phyloP scores from a whole-genome alignment of 352 stramenopile species.

The Phytophthora pini region DNA sequence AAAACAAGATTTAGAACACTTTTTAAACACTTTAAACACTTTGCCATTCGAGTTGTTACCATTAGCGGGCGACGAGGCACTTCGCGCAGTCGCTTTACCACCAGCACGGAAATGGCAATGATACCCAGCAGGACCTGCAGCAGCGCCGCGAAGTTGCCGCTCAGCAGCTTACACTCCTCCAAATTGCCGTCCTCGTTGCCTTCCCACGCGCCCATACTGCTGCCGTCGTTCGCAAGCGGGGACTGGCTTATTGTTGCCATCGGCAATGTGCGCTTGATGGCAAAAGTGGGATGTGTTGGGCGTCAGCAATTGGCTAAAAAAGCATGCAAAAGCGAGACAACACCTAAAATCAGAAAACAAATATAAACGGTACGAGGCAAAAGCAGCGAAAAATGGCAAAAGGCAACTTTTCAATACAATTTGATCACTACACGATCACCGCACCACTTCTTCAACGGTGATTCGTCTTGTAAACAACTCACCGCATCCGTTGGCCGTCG shows the following conservation, averaged over 20 bases:
- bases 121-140: slow-evolving; percentile 81
- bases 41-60: slow-evolving; percentile 31
- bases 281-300: slow-evolving; percentile 29
- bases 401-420: not conserved
- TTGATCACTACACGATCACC: slow-evolving; percentile 22
- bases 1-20: slow-evolving; percentile 5
- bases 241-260: slow-evolving; percentile 17
- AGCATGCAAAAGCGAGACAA: not conserved
- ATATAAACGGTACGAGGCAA: not conserved
- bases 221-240: slow-evolving; percentile 18
- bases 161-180: slow-evolving; percentile 85
- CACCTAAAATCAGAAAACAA: slow-evolving; percentile 8
- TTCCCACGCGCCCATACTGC: slow-evolving; percentile 38
- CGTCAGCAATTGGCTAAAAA: slow-evolving; percentile 22
- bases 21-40: slow-evolving; percentile 5
- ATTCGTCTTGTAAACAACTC: slow-evolving; percentile 21
- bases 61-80: slow-evolving; percentile 78
- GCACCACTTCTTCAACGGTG: slow-evolving; percentile 43
- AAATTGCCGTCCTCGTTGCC: slow-evolving; percentile 37
- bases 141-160: slow-evolving; percentile 74
- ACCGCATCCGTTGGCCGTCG: slow-evolving; percentile 23
- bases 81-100: slow-evolving; percentile 78
- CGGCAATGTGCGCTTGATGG: slow-evolving; percentile 5
- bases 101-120: slow-evolving; percentile 85
- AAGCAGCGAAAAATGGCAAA: not conserved